phyloP scores from a whole-genome alignment of 2,329 filamentous ascomycete species.

The Neurospora sp. region DNA sequence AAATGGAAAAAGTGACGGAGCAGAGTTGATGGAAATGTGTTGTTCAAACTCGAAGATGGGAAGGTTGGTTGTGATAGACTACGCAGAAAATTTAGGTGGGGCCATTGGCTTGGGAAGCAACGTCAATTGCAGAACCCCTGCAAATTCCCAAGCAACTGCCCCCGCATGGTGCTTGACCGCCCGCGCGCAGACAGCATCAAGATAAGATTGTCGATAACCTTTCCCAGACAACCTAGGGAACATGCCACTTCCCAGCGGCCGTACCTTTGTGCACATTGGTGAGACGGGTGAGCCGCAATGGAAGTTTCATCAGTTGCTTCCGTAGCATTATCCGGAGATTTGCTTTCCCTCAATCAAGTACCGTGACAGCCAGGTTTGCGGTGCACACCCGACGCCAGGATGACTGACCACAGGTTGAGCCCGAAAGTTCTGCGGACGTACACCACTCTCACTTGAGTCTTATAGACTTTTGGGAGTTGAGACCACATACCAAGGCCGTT shows the following conservation, averaged over 20 bases:
- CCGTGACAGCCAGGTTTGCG: not conserved
- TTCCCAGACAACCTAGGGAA: not conserved
- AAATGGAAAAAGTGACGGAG: no score
- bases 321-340: not conserved
- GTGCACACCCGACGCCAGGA: not conserved
- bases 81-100: not conserved
- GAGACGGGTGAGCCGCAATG: not conserved
- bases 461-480: not conserved
- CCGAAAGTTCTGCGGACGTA: not conserved
- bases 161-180: not conserved
- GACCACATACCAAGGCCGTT: no score
- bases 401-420: not conserved
- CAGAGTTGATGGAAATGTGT: not conserved
- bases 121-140: not conserved
- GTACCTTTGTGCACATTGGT: not conserved
- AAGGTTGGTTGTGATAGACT: not conserved
- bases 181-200: not conserved
- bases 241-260: not conserved
- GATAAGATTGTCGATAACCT: not conserved
- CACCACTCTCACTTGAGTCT: not conserved
- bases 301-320: not conserved
- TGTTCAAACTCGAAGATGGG: not conserved
- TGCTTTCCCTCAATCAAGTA: not conserved
- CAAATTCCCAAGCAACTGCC: not conserved
- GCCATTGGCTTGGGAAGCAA: not conserved